Evolutionary conservation across 1,284 basidiomycete genomes (phyloP).

Genomic region (Papiliotrema terrestris): DNA sequence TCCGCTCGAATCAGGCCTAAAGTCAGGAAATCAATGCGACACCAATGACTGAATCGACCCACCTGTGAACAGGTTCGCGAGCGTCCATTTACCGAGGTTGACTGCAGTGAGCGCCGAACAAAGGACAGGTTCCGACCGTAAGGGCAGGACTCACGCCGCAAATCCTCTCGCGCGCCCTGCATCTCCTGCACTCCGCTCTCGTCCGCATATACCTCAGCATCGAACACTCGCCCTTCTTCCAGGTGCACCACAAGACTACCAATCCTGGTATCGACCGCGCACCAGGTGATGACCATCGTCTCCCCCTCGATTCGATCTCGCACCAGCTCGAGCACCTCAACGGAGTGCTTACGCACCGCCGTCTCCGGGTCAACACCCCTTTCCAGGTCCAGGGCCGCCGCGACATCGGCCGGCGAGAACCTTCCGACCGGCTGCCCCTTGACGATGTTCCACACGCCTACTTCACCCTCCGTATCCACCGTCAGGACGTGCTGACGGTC

Average conservation of each 20-base stretch:
- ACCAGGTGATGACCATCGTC: constrained; percentile 80
- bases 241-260: constrained; percentile 86
- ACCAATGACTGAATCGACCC: constrained; percentile 1
- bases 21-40: not conserved
- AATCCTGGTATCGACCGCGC: constrained; percentile 80
- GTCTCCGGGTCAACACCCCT: constrained; percentile 45
- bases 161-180: constrained; percentile 64
- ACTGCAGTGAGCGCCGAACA: constrained; percentile 18
- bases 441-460: constrained; percentile 91
- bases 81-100: constrained; percentile 49
- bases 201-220: constrained; percentile 91
- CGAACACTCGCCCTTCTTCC: constrained; percentile 75
- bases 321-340: constrained; percentile 80
- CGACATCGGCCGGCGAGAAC: constrained; percentile 64
- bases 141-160: constrained; percentile 62
- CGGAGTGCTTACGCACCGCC: constrained; percentile 38
- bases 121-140: constrained; percentile 8
- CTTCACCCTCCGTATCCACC: constrained; percentile 76
- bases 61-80: constrained; percentile 45
- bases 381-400: constrained; percentile 52
- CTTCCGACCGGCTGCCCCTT: constrained; percentile 71
- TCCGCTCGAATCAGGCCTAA: constrained; percentile 46
- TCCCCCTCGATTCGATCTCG: constrained; percentile 88
- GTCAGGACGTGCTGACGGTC: constrained; percentile 89
- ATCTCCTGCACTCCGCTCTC: constrained; percentile 69